Base-by-base conservation (phyloP, 345 rosid species). In the Hibiscus syriacus region DNA sequence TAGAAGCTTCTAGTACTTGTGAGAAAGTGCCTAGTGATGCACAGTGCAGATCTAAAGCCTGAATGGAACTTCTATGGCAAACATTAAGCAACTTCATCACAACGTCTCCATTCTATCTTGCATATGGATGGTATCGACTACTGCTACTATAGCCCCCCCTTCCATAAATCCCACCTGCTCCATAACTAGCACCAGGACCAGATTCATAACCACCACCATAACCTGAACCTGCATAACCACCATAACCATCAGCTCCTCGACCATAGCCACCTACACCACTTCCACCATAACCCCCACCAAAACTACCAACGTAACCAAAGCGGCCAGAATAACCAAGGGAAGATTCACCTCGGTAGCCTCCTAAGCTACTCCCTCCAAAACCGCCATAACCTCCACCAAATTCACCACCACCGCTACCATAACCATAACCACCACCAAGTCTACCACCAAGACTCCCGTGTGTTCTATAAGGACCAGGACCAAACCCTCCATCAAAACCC, bases 51-150 rank as follows among this genome's bases (percentile, higher is more conserved):
- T 64, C 85, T 85, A 81, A 68, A 75, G 69, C 73, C 75, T 81
- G 76, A 64, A 59, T 36, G 80, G 50, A 77, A 75, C 83, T 77
- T 75, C 86, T 83, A 83, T 68, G 71, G 78, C 71, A 77, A 70
- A 74, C 72, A 70, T 76, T 75, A 80, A 73, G 75, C 53, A 78
- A 75, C 80, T 70, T 78, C 81, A 75, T 73, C 67, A 64, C 38
- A 70, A 66, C 55, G 74, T 62, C 52, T 54, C 12, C 67, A 68
- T 45, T 74, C 89, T 86, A 94, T 76, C 97, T 89, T 69, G 89
- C 81, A 72, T 91, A 94, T 57, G 99, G 99, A 84, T 94, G 97
- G 78, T 87, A 94, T 39, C 99, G 91, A 88, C 92, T 84, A 87
- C 85, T 81, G 92, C 90, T 82, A 83, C 88, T 86, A 86, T 89